A percentile compares a stretch with the other conserved stretches of the same genome.
phyloP scores from a whole-genome alignment of 1,284 basidiomycete genomes.

The Ceratobasidium sp. region DNA sequence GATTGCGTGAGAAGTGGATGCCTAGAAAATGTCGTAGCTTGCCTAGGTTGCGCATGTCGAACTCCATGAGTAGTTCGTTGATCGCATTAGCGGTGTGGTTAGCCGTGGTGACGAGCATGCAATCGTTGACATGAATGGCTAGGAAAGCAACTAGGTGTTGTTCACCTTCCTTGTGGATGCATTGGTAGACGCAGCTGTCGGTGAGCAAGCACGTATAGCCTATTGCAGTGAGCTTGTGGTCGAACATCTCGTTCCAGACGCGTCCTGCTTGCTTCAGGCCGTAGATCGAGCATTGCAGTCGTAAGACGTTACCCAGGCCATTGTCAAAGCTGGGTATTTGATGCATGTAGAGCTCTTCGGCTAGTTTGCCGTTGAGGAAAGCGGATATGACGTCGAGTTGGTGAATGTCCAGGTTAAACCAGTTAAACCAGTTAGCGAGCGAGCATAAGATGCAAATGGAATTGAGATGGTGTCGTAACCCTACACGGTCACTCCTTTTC shows the following conservation, averaged over 20 bases:
- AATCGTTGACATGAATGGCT: constrained; percentile 33
- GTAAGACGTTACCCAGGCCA: constrained; percentile 1
- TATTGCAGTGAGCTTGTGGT: neutral
- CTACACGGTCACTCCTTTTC: no score
- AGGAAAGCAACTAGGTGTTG: neutral
- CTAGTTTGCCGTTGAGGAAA: constrained; percentile 51
- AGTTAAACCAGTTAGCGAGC: constrained; percentile 55
- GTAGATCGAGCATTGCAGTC: constrained; percentile 48
- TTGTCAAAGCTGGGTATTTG: constrained; percentile 24
- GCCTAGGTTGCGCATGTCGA: constrained; percentile 35
- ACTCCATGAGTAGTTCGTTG: neutral
- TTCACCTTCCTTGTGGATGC: neutral
- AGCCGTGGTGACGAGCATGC: neutral
- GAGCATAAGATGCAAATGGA: constrained; percentile 55
- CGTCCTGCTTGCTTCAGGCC: constrained; percentile 49
- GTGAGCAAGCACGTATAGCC: neutral
- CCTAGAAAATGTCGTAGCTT: constrained; percentile 15
- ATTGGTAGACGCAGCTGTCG: constrained; percentile 17
- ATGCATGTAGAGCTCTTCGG: constrained; percentile 52
- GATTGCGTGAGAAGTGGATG: constrained; percentile 14
- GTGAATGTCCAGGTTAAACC: constrained; percentile 52
- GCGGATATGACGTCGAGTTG: constrained; percentile 53
- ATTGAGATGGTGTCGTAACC: constrained; percentile 51
- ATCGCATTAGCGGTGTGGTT: neutral
- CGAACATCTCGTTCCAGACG: neutral